A percentile compares a stretch with the other conserved stretches of the same genome.
phyloP scores from a whole-genome alignment of 108 stramenopile species.

The Nitzschia sp. region DNA sequence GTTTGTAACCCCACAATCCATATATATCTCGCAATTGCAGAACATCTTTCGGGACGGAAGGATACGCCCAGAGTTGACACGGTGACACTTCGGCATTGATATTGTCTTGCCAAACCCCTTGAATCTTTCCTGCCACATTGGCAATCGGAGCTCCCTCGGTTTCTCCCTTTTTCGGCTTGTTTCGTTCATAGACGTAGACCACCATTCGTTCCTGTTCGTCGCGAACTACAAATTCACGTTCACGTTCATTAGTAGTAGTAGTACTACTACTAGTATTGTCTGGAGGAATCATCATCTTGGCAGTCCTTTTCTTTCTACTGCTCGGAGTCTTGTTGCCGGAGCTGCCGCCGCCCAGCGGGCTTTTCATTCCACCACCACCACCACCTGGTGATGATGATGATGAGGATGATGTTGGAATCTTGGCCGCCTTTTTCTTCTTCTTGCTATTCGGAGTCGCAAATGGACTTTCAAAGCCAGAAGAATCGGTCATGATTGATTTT shows the following conservation, averaged over 20 bases:
- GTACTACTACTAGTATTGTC: no score
- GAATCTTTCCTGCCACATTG: background rate
- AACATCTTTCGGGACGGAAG: background rate
- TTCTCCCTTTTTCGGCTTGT: background rate
- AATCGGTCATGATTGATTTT: no score
- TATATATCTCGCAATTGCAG: background rate
- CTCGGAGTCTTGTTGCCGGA: no score
- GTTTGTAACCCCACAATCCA: conserved; percentile 25
- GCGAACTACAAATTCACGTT: conserved; percentile 1
- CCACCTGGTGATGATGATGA: no score
- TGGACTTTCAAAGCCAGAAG: background rate
- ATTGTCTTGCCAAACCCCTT: conserved; percentile 19
- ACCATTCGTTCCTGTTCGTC: background rate
- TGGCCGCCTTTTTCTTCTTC: background rate
- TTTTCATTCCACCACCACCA: no score
- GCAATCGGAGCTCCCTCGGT: background rate
- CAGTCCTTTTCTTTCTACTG: background rate
- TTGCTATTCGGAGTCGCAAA: background rate
- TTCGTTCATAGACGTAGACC: conserved; percentile 1
- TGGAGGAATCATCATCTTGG: background rate
- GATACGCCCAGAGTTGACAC: conserved; percentile 7
- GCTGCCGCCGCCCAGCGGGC: no score
- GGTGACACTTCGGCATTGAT: background rate
- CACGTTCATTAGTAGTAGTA: no score
- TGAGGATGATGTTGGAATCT: no score